Evolutionary conservation across 345 rosid genomes (phyloP), one percentile per base, ranked within the genome.

Genomic region (Lagerstroemia speciosa): DNA sequence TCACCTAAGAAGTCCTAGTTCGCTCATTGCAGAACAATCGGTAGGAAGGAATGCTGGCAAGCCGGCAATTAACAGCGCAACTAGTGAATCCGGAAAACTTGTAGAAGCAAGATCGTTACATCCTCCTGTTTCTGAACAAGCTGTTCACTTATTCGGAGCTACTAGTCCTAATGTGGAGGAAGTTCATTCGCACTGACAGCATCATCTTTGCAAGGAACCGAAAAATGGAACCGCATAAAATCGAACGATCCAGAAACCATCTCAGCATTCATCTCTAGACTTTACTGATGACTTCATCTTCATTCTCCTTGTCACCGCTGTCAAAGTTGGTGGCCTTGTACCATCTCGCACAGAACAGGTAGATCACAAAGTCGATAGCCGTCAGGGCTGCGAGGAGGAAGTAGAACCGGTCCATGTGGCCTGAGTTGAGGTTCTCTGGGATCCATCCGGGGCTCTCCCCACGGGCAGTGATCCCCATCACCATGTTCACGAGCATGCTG

Each of bases 381-480:
- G 82, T 68, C 20, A 83, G 61, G 0, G 24, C 75, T 26, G 83
- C 83, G 29, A 83, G 52, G 34, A 78, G 53, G 75, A 80, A 75
- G 74, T 75, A 82, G 61, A 77, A 82, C 55, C 81, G 76, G 50
- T 82, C 83, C 69, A 82, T 66, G 48, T 79, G 86, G 10, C 86
- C 86, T 0, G 32, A n/a, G 74, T 82, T 82, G 74, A 82, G 72
- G 71, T 79, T 75, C 9, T 73, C 73, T 0, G 86, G 86, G 37
- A 82, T 82, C 86, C 86, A 82, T 6, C 86, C 86, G 2, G 83
- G 81, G 16, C 62, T 75, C 20, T 69, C 33, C 7, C 83, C 80
- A 61, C 43, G 72, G 2, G 83, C 67, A 0, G 83, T 77, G 36
- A 79, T 69, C 16, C 31, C 55, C 75, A 71, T 82, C 52, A 82